Base-by-base conservation (phyloP, 257 asterid genomes). In the Nicotiana tabacum region DNA sequence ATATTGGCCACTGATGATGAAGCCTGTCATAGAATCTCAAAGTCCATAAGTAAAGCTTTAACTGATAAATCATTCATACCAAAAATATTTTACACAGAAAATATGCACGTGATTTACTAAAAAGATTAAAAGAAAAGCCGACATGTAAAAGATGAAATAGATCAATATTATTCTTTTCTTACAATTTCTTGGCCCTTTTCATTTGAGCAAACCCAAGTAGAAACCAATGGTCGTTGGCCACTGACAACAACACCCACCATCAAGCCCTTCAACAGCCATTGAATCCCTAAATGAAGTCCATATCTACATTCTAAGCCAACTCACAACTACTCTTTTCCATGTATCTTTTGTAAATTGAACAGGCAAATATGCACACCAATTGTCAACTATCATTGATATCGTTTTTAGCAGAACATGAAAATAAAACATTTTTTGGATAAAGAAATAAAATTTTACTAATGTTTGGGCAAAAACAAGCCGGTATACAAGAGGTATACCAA, bases 1-100 rank as follows among this genome's bases (percentile, higher is more conserved):
- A 96, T 90, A 86, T 96, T 96, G 60, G 98, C 99, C 85, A 96
- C 99, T 0, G 99, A 93, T 15, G 98, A 96, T 24, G 99, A 94
- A 64, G 97, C 98, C 98, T 96, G 74, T 81, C 83, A 83, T 68
- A 46, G 80, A 74, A 48, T 74, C 62, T 48, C 80, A 51, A 74
- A 74, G 61, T 74, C 80, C 27, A 35, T 9, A 74, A 74, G 62
- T 74, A 74, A 43, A 74, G 43, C 80, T 48, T 58, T 27, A 74
- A 51, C 80, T 74, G 62, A 48, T 48, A 48, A 48, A 74, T 48
- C 80, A 46, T 27, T 13, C 62, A 48, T 48, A 74, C 43, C 9
- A 74, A n/a, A 48, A 21, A 43, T 70, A 70, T 37, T 69, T 39
- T 69, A 51, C 57, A 12, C 57, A n/a, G 56, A 39, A 51, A 24